These are phyloP conservation scores for Schoenoplectus triqueter DNA, from an alignment of 202 grass and related monocot genomes.

Conservation along the genomic window DNA sequence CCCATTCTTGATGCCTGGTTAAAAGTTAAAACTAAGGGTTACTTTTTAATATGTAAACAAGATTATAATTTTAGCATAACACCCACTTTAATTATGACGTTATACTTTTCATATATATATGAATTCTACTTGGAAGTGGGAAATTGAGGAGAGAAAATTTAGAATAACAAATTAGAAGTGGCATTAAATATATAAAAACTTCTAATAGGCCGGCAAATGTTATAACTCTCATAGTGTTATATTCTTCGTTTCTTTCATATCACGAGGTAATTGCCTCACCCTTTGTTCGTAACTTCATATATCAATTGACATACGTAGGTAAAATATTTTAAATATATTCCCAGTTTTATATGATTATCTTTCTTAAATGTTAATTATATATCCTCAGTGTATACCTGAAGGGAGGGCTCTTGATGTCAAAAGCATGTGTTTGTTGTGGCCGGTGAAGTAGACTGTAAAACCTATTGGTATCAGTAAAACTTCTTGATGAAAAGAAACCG, in stretches of 20 bases:
- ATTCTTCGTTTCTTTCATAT: background rate
- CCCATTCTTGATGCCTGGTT: conserved; percentile 62
- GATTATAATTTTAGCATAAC: background rate
- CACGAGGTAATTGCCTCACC: background rate
- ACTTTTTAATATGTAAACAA: background rate
- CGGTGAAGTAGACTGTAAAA: conserved; percentile 52
- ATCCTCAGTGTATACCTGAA: conserved; percentile 52
- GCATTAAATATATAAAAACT: background rate
- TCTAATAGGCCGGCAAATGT: background rate
- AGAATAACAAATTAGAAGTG: background rate
- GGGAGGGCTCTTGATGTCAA: conserved; percentile 63
- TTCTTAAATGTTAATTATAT: background rate
- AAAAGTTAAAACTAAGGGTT: background rate
- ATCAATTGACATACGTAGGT: background rate
- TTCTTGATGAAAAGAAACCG: conserved; percentile 50
- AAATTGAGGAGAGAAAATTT: background rate
- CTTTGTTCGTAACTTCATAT: background rate
- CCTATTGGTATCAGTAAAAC: conserved; percentile 44
- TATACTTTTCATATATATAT: background rate
- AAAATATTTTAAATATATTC: background rate
- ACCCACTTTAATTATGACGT: background rate
- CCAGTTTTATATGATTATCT: background rate
- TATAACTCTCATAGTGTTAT: background rate
- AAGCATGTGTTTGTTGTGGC: conserved; percentile 51
- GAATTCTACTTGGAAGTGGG: background rate